Evolutionary conservation across 768 basidiomycete species (phyloP).

Genomic region (Austroboletus eburneus): DNA sequence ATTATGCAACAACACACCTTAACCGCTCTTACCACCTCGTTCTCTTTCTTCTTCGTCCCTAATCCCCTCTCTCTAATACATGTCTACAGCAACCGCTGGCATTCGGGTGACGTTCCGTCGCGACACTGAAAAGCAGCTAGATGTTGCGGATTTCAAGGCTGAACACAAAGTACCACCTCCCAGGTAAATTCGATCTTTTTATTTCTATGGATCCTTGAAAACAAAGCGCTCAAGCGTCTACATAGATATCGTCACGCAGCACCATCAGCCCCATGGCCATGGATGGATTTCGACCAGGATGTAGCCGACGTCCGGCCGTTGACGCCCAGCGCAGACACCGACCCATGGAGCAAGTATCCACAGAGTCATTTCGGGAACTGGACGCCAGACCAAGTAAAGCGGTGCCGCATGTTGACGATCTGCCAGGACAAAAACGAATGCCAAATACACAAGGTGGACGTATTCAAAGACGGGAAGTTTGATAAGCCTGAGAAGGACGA

Average conservation of each 20-base stretch:
- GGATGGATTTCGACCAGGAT: conserved; percentile 35
- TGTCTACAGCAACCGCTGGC: conserved; percentile 9
- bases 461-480: conserved; percentile 16
- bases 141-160: conserved; percentile 11
- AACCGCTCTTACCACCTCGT: neutral
- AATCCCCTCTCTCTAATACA: neutral
- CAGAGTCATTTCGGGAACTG: conserved; percentile 32
- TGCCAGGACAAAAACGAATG: conserved; percentile 9
- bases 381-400: conserved; percentile 30
- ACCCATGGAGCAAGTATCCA: conserved; percentile 28
- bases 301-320: conserved; percentile 12
- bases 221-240: neutral
- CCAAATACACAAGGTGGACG: conserved; percentile 24
- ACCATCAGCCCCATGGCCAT: conserved; percentile 41
- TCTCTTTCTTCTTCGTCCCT: neutral
- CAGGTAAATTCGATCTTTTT: conserved; percentile 12
- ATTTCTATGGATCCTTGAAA: too few relatives aligned
- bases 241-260: conserved; percentile 36
- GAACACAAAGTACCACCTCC: conserved; percentile 21
- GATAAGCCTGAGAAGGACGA: conserved; percentile 1
- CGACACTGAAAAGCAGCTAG: neutral
- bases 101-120: conserved; percentile 6
- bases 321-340: conserved; percentile 9
- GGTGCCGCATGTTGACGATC: conserved; percentile 25
- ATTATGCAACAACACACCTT: conserved; percentile 6